Conservation (phyloP, 768 basidiomycete species). For the Coprinopsis cinerea region DNA sequence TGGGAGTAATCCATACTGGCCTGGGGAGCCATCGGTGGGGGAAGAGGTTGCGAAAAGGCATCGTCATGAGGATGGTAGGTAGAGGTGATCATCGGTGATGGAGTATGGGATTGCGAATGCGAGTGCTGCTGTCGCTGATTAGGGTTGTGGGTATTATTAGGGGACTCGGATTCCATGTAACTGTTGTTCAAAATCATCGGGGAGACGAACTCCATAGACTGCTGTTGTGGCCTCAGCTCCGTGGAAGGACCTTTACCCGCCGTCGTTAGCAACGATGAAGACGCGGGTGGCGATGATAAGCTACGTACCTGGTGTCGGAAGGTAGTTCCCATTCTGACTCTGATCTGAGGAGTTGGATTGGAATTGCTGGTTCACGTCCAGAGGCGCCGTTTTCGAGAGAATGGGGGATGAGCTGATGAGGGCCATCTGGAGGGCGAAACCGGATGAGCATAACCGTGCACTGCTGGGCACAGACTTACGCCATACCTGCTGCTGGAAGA, state of each 20-base stretch:
- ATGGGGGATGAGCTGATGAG: slow-evolving; percentile 56
- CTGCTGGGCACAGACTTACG: no score
- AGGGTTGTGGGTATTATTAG: neutral
- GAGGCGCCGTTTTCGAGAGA: slow-evolving; percentile 26
- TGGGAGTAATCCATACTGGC: slow-evolving; percentile 11
- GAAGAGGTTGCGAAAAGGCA: slow-evolving; percentile 21
- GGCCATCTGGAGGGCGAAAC: slow-evolving; percentile 46
- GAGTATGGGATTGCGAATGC: slow-evolving; percentile 8
- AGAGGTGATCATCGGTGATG: slow-evolving; percentile 16
- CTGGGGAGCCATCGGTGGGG: slow-evolving; percentile 17
- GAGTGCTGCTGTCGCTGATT: no score
- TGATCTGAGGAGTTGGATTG: no score
- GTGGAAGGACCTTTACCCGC: slow-evolving; percentile 47
- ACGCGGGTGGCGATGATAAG: slow-evolving; percentile 3
- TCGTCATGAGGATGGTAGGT: slow-evolving; percentile 11
- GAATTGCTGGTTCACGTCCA: slow-evolving; percentile 23
- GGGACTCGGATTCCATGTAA: slow-evolving; percentile 18
- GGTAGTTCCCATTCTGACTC: no score
- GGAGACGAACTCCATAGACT: slow-evolving; percentile 51
- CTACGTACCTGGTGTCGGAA: slow-evolving; percentile 28
- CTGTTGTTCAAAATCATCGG: slow-evolving; percentile 51
- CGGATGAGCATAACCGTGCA: no score
- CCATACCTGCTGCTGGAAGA: slow-evolving; percentile 84
- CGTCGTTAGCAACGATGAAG: slow-evolving; percentile 1
- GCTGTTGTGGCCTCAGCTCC: slow-evolving; percentile 57